A percentile compares a stretch with the other conserved stretches of the same genome.
Evolutionary conservation across 2,329 filamentous ascomycete genomes (phyloP).

Genomic region (Gaeumannomyces tritici): DNA sequence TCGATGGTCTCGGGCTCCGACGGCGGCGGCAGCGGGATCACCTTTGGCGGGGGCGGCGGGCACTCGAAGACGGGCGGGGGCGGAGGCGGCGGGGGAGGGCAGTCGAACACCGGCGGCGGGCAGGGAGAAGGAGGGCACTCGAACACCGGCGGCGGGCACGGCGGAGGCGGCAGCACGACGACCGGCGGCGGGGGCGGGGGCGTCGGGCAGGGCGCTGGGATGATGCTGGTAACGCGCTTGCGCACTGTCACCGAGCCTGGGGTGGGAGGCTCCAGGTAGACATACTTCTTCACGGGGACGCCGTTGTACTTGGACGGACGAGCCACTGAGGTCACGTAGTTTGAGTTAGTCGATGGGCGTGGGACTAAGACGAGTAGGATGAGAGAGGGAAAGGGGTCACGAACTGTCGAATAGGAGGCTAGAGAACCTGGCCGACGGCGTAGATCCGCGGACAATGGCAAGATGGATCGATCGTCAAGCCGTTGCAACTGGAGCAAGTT

Average conservation of each 20-base stretch:
- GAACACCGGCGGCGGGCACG: slow-evolving; percentile 8
- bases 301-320: slow-evolving; percentile 9
- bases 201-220: slow-evolving; percentile 18
- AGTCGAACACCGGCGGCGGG: slow-evolving; percentile 8
- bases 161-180: slow-evolving; percentile 10
- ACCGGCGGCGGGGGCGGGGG: slow-evolving; percentile 12
- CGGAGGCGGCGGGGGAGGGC: slow-evolving; percentile 9
- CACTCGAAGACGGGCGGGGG: slow-evolving; percentile 6
- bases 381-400: neutral
- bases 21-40: slow-evolving; percentile 12
- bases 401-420: neutral
- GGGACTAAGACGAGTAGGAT: neutral
- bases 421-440: neutral
- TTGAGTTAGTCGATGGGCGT: neutral
- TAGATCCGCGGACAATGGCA: neutral
- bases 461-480: neutral
- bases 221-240: slow-evolving; percentile 26
- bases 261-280: slow-evolving; percentile 29
- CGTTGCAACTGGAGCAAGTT: neutral
- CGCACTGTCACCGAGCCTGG: slow-evolving; percentile 25
- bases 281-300: slow-evolving; percentile 23
- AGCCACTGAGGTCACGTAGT: slow-evolving; percentile 6
- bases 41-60: slow-evolving; percentile 8
- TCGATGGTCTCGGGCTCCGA: slow-evolving; percentile 22
- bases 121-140: slow-evolving; percentile 12